A percentile compares a stretch with the other conserved stretches of the same genome.
Evolutionary conservation across 352 stramenopile species (phyloP).

Genomic region (Phytopythium montanum): DNA sequence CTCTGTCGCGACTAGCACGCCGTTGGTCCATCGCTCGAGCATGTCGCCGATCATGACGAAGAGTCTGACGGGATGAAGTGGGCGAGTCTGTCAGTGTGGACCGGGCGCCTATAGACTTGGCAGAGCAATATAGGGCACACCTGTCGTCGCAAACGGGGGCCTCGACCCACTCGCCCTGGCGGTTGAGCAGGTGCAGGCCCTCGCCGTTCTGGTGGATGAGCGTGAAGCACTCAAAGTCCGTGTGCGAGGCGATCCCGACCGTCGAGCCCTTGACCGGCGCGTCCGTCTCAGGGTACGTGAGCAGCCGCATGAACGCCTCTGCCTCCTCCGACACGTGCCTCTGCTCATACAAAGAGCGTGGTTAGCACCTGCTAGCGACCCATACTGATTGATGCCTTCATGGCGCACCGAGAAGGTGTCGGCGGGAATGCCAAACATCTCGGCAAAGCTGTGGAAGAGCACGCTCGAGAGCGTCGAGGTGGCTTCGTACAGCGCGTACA

Average conservation of each 20-base stretch:
- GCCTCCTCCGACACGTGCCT: slow-evolving; percentile 67
- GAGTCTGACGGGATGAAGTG: slow-evolving; percentile 13
- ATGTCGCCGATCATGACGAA: slow-evolving; percentile 83
- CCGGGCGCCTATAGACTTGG: background rate
- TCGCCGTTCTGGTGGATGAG: slow-evolving; percentile 82
- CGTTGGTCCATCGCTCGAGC: slow-evolving; percentile 82
- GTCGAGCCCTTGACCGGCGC: slow-evolving; percentile 47
- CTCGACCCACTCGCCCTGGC: slow-evolving; percentile 61
- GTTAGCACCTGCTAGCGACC: background rate
- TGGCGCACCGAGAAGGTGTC: slow-evolving; percentile 52
- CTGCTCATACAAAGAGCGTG: slow-evolving; percentile 19
- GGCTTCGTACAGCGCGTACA: slow-evolving; percentile 70
- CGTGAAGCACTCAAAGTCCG: slow-evolving; percentile 84
- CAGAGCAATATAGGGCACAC: slow-evolving; percentile 12
- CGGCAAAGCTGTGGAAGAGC: slow-evolving; percentile 73
- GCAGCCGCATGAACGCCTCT: slow-evolving; percentile 73
- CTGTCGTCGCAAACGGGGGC: slow-evolving; percentile 65
- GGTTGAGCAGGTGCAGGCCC: slow-evolving; percentile 62
- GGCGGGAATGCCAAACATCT: slow-evolving; percentile 63
- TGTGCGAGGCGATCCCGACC: slow-evolving; percentile 80
- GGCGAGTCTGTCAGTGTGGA: background rate
- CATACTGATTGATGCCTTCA: no score
- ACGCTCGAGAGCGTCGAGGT: slow-evolving; percentile 62
- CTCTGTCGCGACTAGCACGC: slow-evolving; percentile 62
- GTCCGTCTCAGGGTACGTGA: slow-evolving; percentile 65